phyloP scores from a whole-genome alignment of 768 basidiomycete species.

The Gautieria morchelliformis region DNA sequence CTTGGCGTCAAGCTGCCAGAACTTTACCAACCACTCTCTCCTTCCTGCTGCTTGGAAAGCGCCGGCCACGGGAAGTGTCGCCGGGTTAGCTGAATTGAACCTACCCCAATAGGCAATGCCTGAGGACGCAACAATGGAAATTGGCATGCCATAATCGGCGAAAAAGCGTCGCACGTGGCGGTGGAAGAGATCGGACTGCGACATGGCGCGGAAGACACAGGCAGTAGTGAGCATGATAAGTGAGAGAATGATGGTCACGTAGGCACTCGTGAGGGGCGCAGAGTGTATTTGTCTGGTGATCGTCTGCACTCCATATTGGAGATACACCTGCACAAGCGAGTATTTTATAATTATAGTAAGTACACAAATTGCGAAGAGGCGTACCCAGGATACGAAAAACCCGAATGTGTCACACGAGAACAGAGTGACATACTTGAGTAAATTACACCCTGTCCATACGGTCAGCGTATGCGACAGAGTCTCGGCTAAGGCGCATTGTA shows the following conservation, averaged over 20 bases:
- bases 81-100: constrained; percentile 49
- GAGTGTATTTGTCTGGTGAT: constrained; percentile 59
- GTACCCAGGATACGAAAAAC: constrained; percentile 80
- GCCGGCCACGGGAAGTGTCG: constrained; percentile 57
- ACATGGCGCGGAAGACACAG: constrained; percentile 62
- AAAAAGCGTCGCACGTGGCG: constrained; percentile 66
- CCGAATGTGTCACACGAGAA: constrained; percentile 92
- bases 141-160: constrained; percentile 87
- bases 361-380: constrained; percentile 8
- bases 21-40: constrained; percentile 74
- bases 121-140: constrained; percentile 66
- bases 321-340: constrained; percentile 35
- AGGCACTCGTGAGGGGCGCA: constrained; percentile 34
- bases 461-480: neutral
- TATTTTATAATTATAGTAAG: neutral
- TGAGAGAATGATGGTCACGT: constrained; percentile 65
- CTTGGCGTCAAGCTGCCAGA: constrained; percentile 81
- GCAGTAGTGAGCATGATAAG: constrained; percentile 66
- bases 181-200: constrained; percentile 59
- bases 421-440: constrained; percentile 77
- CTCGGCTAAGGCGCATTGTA: constrained; percentile 21
- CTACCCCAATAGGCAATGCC: constrained; percentile 82
- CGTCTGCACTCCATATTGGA: constrained; percentile 85
- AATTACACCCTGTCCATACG: constrained; percentile 59
- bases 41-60: constrained; percentile 66